phyloP scores from a whole-genome alignment of 176 grass and related monocot species.

The Typha latifolia region DNA sequence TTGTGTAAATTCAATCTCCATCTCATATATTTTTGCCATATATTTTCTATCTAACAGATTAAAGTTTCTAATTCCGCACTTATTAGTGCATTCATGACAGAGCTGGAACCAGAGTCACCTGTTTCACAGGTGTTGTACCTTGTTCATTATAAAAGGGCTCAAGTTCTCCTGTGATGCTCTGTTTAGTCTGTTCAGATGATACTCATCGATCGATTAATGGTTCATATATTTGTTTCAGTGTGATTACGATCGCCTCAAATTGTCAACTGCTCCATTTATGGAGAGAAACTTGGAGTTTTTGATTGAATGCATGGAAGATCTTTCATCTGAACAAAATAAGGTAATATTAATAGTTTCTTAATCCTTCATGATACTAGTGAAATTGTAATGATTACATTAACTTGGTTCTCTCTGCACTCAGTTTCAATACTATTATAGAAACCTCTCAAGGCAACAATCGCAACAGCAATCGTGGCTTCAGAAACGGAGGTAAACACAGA shows the following conservation, averaged over 20 bases:
- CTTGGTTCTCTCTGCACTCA: constrained; percentile 26
- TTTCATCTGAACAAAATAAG: constrained; percentile 92
- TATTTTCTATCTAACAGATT: constrained; percentile 38
- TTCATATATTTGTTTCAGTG: constrained; percentile 41
- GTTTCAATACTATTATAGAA: constrained; percentile 99
- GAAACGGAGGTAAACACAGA: constrained; percentile 65
- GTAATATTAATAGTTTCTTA: constrained; percentile 16
- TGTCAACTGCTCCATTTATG: constrained; percentile 94
- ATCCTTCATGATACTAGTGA: background rate
- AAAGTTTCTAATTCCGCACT: constrained; percentile 98
- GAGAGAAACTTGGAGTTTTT: constrained; percentile 97
- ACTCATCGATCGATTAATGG: background rate
- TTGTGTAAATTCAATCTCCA: no score
- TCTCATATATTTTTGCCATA: background rate
- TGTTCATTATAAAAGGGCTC: constrained; percentile 4
- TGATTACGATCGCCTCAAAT: constrained; percentile 86
- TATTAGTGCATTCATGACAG: constrained; percentile 94
- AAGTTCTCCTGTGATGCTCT: background rate
- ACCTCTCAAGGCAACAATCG: constrained; percentile 78
- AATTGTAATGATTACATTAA: background rate
- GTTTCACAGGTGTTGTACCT: constrained; percentile 54
- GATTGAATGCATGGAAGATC: constrained; percentile 99
- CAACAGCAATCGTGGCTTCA: constrained; percentile 94
- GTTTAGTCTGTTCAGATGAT: background rate
- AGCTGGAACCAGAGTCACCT: constrained; percentile 87